Conservation (phyloP, 2,329 filamentous ascomycete species). For the Ophiostoma perfectum region DNA sequence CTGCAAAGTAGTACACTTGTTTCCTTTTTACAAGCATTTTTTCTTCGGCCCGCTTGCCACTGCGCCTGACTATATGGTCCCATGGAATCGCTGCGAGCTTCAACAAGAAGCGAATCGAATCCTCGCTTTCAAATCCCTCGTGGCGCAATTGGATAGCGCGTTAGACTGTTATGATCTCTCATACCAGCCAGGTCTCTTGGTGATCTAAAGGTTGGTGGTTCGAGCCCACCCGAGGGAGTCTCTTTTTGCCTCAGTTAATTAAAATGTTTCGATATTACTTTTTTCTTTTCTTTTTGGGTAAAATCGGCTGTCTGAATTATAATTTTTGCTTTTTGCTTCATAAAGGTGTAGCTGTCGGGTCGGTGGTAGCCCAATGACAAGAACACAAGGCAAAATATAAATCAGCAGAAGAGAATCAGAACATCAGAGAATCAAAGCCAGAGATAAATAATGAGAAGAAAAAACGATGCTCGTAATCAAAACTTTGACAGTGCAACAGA, state of each 20-base stretch:
- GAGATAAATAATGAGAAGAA: background rate
- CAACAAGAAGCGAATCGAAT: background rate
- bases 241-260: background rate
- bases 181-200: constrained; percentile 14
- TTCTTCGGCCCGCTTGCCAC: background rate
- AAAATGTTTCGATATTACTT: too few species aligned
- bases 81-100: constrained; percentile 3
- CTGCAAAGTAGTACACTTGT: too few species aligned
- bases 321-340: too few species aligned
- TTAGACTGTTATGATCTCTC: constrained; percentile 21
- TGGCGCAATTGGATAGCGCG: constrained; percentile 24
- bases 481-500: background rate
- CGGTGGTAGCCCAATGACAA: too few species aligned
- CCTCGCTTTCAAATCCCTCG: constrained; percentile 17
- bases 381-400: too few species aligned
- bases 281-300: too few species aligned
- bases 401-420: too few species aligned
- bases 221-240: constrained; percentile 20
- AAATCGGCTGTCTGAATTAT: too few species aligned
- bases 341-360: too few species aligned
- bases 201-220: constrained; percentile 19
- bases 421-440: background rate
- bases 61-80: background rate
- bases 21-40: too few species aligned
- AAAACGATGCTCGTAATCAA: background rate